Conservation (phyloP, 2,329 filamentous ascomycete genomes). For the Neonectria magnoliae region DNA sequence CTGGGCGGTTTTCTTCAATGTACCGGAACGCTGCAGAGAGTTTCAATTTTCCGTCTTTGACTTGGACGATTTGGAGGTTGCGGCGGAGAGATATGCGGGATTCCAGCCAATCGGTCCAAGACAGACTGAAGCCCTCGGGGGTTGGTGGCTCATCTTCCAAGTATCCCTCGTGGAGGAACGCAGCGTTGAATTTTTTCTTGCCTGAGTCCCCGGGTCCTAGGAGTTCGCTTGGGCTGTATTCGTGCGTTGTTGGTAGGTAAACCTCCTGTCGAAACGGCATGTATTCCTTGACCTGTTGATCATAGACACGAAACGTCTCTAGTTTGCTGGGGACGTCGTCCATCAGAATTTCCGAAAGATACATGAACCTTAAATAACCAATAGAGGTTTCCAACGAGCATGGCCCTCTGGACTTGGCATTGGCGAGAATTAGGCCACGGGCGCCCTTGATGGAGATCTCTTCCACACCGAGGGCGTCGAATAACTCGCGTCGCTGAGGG, state of each 20-base stretch:
- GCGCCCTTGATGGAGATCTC: slow-evolving; percentile 22
- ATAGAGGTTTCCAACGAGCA: slow-evolving; percentile 11
- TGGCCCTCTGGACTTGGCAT: neutral
- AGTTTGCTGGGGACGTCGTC: neutral
- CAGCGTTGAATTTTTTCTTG: neutral
- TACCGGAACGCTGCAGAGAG: slow-evolving; percentile 24
- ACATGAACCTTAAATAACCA: slow-evolving; percentile 29
- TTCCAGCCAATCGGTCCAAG: slow-evolving; percentile 34
- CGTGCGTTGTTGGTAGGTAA: slow-evolving; percentile 28
- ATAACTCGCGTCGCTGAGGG: slow-evolving; percentile 20
- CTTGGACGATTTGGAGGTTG: slow-evolving; percentile 7
- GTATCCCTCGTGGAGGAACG: slow-evolving; percentile 26
- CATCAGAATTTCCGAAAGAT: slow-evolving; percentile 25
- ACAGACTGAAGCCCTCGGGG: slow-evolving; percentile 5
- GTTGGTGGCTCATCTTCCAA: slow-evolving; percentile 11
- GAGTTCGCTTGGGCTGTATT: slow-evolving; percentile 21
- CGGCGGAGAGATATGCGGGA: slow-evolving; percentile 11
- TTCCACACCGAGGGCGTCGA: slow-evolving; percentile 28
- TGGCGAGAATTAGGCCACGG: slow-evolving; percentile 18
- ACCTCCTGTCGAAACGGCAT: slow-evolving; percentile 3
- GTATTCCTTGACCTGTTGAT: slow-evolving; percentile 2
- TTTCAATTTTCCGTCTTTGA: neutral
- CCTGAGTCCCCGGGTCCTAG: neutral
- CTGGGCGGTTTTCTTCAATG: slow-evolving; percentile 15
- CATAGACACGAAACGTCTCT: slow-evolving; percentile 6